Base-by-base conservation (phyloP, 257 asterid genomes). In the Solanum megistacrolobum region DNA sequence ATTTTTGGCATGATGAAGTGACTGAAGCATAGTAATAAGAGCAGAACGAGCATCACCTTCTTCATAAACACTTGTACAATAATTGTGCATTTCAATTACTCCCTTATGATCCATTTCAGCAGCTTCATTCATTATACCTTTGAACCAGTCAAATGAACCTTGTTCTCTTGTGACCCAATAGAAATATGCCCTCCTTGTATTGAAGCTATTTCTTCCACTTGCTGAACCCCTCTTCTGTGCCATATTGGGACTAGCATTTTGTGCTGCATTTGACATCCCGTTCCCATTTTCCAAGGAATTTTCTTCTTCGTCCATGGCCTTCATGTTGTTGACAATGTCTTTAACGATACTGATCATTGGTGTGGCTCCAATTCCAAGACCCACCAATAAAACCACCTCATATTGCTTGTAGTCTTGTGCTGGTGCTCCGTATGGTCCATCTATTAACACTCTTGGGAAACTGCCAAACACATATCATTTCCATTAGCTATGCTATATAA, bases 371-470 rank as follows among this genome's bases (percentile, higher is more conserved):
- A 95, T 96, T 12, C 98, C 98, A 9, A 96, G 93, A 20, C 98
- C 98, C 1, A 96, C 98, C 38, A 96, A 88, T 32, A 96, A 83
- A 16, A 96, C 98, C 2, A 96, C 98, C 1, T 96, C 98, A 84
- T 96, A 96, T n/a, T 96, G 92, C 91, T 96, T 95, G 96, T 96
- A 96, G 91, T 96, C 98, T 92, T 96, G 98, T 71, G 98, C 96
- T 46, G 98, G 98, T 88, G 98, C 98, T 79, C 98, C 98, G 21
- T 96, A 96, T 87, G 98, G 98, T 46, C 98, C 98, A 65, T 96
- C 98, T 10, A 96, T 95, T 87, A 95, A 87, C 71, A 96, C 98
- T 85, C 81, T 91, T 0, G 98, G 98, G 88, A 93, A 95, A 72
- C 98, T 95, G 92, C 88, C 84, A 68, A 84, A 25, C 65, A 86